Percentiles rank a stretch among this genome's conserved stretches.
These are phyloP conservation scores for Entomortierella beljakovae DNA, from an alignment of 192 early-diverging fungal species.

Conservation along the genomic window DNA sequence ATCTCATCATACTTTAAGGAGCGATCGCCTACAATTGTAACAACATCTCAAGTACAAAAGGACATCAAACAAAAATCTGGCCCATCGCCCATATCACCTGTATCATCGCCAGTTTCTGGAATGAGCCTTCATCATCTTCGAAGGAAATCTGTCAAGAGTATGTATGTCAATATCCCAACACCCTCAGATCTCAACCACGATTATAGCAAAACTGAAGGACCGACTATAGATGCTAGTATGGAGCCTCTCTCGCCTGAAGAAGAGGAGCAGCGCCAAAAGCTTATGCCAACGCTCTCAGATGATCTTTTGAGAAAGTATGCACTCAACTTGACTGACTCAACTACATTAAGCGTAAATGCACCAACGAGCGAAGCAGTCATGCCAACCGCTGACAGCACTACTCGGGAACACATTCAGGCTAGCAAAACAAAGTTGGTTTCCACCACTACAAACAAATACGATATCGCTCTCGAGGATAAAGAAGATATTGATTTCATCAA, in stretches of 20 bases:
- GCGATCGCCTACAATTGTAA: slow-evolving; percentile 1
- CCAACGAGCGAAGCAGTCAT: neutral
- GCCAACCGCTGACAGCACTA: neutral
- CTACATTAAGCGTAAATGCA: neutral
- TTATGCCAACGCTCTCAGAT: slow-evolving; percentile 41
- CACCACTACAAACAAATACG: neutral
- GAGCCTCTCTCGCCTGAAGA: slow-evolving; percentile 15
- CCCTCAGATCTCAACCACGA: neutral
- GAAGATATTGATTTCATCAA: slow-evolving; percentile 70
- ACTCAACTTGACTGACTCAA: slow-evolving; percentile 6
- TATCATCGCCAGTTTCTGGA: slow-evolving; percentile 11
- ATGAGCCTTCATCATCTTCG: slow-evolving; percentile 31
- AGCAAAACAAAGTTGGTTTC: neutral
- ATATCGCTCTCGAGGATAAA: slow-evolving; percentile 61
- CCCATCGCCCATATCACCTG: neutral
- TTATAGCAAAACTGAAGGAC: slow-evolving; percentile 6
- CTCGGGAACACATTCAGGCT: neutral
- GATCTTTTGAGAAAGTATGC: slow-evolving; percentile 47
- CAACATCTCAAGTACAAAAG: neutral
- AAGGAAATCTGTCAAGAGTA: slow-evolving; percentile 50
- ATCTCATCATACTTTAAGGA: slow-evolving; percentile 45
- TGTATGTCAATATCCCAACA: slow-evolving; percentile 50
- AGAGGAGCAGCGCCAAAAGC: slow-evolving; percentile 28
- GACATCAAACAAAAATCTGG: neutral
- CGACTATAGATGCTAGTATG: neutral